Base-by-base conservation (phyloP, 176 grass and related monocot genomes). In the Triticum monococcum region DNA sequence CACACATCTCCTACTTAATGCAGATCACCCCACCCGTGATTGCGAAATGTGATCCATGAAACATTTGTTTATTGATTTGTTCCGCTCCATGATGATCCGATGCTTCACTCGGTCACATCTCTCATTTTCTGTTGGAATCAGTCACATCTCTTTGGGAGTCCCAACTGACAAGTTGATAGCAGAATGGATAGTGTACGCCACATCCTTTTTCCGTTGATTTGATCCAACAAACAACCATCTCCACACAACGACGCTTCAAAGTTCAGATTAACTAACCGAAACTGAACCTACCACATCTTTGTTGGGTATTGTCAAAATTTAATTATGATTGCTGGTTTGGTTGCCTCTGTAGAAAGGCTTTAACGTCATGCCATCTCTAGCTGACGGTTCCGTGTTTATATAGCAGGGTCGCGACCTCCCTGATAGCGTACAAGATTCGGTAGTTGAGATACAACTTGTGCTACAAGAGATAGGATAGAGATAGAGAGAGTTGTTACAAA, bases 1-100 rank as follows among this genome's bases (percentile, higher is more conserved):
- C 80, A 80, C 89, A 87, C 57, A 83, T 86, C 79, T 77, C 74
- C 56, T 32, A 88, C 36, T 91, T 89, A 97, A 97, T 92, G 92
- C 80, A 81, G 77, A 87, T 92, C 95, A 97, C 90, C 80, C 78
- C 77, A 76, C 90, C 77, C 91, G 83, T 97, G 85, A 88, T 85
- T 87, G 46, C 87, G 87, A 94, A 90, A 82, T 85, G 38, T 92
- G 87, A 94, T 92, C 59, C 72, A 76, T 65, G 74, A 23, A 82
- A 36, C 35, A 74, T 56, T 69, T 73, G 31, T 74, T 64, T 85
- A 80, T 59, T 37, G 26, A 12, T 80, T 67, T 73, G 36, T 24
- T 80, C 43, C 50, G 9, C 31, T 77, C 54, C 69, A 40, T 89
- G 75, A 83, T 79, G 87, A 40, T 77, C 77, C 40, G 63, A 81